Evolutionary conservation across 441 rosid species (phyloP).

Genomic region (Macaranga tanarius): DNA sequence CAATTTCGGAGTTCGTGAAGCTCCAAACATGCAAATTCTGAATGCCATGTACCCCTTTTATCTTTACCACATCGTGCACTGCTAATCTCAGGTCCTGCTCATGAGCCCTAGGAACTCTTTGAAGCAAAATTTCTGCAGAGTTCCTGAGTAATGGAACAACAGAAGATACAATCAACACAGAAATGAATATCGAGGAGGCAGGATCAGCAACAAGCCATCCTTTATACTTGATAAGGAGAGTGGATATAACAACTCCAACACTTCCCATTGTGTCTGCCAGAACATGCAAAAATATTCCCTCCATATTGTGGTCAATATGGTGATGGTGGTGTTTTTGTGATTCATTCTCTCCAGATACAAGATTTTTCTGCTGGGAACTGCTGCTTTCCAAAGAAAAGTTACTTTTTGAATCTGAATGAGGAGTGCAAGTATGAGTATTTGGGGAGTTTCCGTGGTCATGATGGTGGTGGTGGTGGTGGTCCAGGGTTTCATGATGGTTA

Average conservation of each 20-base stretch:
- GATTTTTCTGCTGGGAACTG: slow-evolving; percentile 5
- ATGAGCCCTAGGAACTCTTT: slow-evolving; percentile 76
- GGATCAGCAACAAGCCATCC: slow-evolving; percentile 98
- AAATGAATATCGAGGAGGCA: slow-evolving; percentile 89
- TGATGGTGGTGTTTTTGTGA: slow-evolving; percentile 43
- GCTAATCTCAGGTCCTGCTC: slow-evolving; percentile 59
- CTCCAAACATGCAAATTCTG: slow-evolving; percentile 86
- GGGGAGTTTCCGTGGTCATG: slow-evolving; percentile 17
- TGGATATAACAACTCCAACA: slow-evolving; percentile 89
- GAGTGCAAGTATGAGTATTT: slow-evolving; percentile 20
- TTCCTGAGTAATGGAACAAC: slow-evolving; percentile 88
- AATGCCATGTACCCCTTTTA: slow-evolving; percentile 58
- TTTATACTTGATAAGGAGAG: slow-evolving; percentile 84
- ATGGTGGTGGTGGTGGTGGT: slow-evolving; percentile 16
- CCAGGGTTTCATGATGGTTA: slow-evolving; percentile 17
- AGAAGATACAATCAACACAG: slow-evolving; percentile 69
- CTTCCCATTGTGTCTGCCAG: slow-evolving; percentile 94
- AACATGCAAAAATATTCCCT: slow-evolving; percentile 93
- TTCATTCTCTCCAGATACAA: slow-evolving; percentile 23
- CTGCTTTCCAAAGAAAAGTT: slow-evolving; percentile 17
- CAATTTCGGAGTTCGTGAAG: slow-evolving; percentile 68
- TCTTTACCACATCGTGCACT: slow-evolving; percentile 47
- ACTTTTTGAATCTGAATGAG: slow-evolving; percentile 19
- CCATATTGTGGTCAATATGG: slow-evolving; percentile 96
- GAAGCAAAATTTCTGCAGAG: slow-evolving; percentile 84